Conservation (phyloP, 495 filamentous ascomycete genomes). For the Neurospora sp. region DNA sequence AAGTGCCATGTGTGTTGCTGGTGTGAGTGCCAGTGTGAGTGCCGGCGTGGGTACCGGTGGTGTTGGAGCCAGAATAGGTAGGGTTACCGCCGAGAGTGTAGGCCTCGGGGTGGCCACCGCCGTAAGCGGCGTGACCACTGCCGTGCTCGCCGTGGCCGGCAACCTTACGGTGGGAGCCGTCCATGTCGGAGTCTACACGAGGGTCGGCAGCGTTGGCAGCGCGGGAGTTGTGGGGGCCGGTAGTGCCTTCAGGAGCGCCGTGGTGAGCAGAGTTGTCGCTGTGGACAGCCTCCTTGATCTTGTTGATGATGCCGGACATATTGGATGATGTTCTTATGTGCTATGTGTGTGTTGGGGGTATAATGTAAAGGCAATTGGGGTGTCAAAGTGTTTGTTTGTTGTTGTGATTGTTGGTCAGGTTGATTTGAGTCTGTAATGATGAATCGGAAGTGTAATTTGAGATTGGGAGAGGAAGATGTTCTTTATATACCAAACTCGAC, state of each 20-base stretch:
- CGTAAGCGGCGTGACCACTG: background rate
- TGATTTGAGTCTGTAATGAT: background rate
- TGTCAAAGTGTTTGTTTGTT: slow-evolving; percentile 4
- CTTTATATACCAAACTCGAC: background rate
- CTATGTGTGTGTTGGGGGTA: background rate
- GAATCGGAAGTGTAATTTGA: background rate
- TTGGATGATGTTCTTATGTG: slow-evolving; percentile 19
- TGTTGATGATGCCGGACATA: slow-evolving; percentile 63
- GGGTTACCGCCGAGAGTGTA: background rate
- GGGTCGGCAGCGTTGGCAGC: slow-evolving; percentile 38
- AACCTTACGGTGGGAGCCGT: slow-evolving; percentile 21
- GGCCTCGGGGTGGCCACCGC: background rate
- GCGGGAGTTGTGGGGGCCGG: slow-evolving; percentile 27
- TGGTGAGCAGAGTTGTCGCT: slow-evolving; percentile 23
- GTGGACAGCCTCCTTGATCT: slow-evolving; percentile 60
- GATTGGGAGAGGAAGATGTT: background rate
- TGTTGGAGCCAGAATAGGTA: slow-evolving; percentile 17
- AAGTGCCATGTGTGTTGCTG: slow-evolving; percentile 6
- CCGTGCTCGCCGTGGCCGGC: slow-evolving; percentile 14
- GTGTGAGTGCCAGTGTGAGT: slow-evolving; percentile 10
- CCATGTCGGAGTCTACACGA: slow-evolving; percentile 37
- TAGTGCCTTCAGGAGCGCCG: slow-evolving; percentile 28
- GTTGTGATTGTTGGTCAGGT: background rate
- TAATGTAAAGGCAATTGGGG: background rate
- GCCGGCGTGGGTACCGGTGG: slow-evolving; percentile 30